Base-by-base conservation (phyloP, 345 rosid species). In the Rubroshorea leprosula region DNA sequence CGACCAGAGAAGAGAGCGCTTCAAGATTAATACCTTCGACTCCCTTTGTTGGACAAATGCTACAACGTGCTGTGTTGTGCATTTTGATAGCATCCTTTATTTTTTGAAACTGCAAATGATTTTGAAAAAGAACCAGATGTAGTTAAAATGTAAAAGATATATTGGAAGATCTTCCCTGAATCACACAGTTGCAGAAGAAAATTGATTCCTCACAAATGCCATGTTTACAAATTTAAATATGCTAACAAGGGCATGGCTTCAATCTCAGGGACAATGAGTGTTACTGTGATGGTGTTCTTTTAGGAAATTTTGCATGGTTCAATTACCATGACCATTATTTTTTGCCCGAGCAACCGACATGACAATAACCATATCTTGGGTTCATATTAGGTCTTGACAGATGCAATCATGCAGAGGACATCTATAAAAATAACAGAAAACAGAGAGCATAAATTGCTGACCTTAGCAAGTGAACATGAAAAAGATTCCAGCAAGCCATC, bases 401-500 rank as follows among this genome's bases (percentile, higher is more conserved):
- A 35, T 35, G 41, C 9, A 35, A 6, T 6, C 41, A 35, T 35
- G 41, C 12, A 6, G 14, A n/a, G 47, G 26, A 50, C 14, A 21
- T 39, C 52, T 19, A 35, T n/a, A 5, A 53, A 24, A 45, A 13
- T 41, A 20, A 4, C 24, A 59, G 38, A 61, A 16, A 68, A 43
- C 5, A 14, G 9, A 22, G 22, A 35, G 54, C 9, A 23, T 19
- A 57, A 47, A 45, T 22, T 51, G 23, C 83, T 60, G 24, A 85
- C 97, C 89, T 90, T 90, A 47, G 80, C 83, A 55, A 90, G 89
- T 20, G 96, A 90, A 62, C 97, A 90, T 6, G 97, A 79, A 68
- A 87, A 90, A 39, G 96, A 83, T 55, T 90, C 97, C 22, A 90
- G 69, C 65, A 77, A 90, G 58, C 96, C 97, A 23, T 87, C 74